These are phyloP conservation scores for Globisporangium nodosum DNA, from an alignment of 352 stramenopile genomes.

Conservation along the genomic window DNA sequence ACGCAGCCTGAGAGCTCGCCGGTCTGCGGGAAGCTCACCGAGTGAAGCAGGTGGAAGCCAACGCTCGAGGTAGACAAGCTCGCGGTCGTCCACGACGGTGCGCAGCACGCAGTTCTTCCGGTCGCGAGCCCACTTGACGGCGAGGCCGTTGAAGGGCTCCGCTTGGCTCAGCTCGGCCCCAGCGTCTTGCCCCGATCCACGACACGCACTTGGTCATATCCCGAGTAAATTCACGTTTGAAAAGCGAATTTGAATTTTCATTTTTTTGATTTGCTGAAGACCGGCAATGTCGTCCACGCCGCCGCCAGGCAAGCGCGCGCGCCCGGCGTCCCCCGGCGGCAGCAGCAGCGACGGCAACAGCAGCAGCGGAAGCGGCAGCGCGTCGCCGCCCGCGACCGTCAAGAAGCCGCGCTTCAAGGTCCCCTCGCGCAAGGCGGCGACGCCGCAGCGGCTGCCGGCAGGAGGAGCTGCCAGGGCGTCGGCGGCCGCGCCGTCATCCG, in stretches of 20 bases:
- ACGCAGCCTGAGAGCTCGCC: conserved; percentile 13
- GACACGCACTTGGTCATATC: too few species aligned
- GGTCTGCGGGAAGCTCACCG: conserved; percentile 13
- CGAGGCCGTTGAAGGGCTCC: conserved; percentile 11
- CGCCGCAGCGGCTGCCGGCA: conserved; percentile 4
- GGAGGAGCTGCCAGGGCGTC: not conserved
- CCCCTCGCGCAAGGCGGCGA: conserved; percentile 9
- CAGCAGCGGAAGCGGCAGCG: not conserved
- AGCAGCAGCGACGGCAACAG: not conserved
- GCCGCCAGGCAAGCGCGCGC: conserved; percentile 15
- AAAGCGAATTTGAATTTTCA: not conserved
- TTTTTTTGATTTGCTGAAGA: not conserved
- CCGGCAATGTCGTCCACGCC: conserved; percentile 11
- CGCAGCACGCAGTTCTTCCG: not conserved
- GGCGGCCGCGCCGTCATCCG: not conserved
- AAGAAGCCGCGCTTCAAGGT: conserved; percentile 16
- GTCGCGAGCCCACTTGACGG: conserved; percentile 15
- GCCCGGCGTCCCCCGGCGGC: conserved; percentile 5
- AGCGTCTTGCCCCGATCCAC: not conserved
- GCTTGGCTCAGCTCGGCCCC: not conserved
- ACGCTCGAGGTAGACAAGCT: conserved; percentile 19
- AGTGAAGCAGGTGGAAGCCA: conserved; percentile 14
- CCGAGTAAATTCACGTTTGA: not conserved
- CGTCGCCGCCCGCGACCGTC: conserved; percentile 8
- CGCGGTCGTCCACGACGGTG: conserved; percentile 5